Conservation (phyloP, 257 asterid genomes). For the Ajuga chamaepitys region DNA sequence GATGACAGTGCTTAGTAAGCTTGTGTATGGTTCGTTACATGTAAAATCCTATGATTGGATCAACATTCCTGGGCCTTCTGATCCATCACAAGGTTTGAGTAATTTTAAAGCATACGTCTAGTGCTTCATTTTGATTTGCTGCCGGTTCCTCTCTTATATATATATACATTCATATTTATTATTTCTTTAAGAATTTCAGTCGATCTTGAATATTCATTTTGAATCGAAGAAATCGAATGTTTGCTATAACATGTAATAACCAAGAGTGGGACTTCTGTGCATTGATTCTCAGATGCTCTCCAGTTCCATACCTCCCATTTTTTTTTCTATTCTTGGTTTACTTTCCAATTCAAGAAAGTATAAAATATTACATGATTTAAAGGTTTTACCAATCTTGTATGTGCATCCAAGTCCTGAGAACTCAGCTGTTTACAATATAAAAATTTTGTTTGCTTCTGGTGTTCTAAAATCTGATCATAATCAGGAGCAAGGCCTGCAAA, state of each 20-base stretch:
- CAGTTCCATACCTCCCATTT: neutral
- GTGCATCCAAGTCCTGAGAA: neutral
- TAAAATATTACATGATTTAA: neutral
- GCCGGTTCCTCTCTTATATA: too few species aligned
- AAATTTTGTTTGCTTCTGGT: neutral
- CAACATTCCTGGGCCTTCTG: conserved; percentile 61
- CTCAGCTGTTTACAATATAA: neutral
- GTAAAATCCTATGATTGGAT: conserved; percentile 95
- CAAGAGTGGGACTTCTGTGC: neutral
- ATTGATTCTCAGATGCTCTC: neutral
- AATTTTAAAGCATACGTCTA: neutral
- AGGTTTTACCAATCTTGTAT: neutral
- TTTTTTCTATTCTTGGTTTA: neutral
- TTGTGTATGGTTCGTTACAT: conserved; percentile 74
- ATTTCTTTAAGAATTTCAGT: neutral
- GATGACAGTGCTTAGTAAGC: conserved; percentile 99
- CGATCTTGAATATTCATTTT: conserved; percentile 6
- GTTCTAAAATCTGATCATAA: conserved; percentile 2
- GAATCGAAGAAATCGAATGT: neutral
- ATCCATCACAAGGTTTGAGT: conserved; percentile 67
- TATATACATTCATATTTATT: too few species aligned
- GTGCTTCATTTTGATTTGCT: conserved; percentile 9
- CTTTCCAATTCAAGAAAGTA: neutral
- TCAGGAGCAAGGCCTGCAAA: conserved; percentile 80
- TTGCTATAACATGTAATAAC: neutral